These are phyloP conservation scores for Aphanomyces invadans DNA, from an alignment of 352 stramenopile genomes.

Conservation along the genomic window DNA sequence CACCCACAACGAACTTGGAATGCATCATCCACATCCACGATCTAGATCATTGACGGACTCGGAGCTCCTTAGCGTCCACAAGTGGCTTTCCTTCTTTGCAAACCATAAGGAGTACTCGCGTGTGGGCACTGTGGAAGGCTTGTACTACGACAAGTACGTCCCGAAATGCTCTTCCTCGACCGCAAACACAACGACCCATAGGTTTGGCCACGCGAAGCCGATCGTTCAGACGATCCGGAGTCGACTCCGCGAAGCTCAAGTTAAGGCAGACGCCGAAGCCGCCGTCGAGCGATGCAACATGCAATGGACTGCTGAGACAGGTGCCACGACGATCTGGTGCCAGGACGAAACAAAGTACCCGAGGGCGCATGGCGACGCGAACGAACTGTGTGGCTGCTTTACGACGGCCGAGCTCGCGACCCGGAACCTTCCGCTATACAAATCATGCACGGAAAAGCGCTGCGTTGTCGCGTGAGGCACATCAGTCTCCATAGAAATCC, in stretches of 20 bases:
- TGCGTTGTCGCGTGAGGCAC: not conserved
- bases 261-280: not conserved
- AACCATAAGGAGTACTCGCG: constrained; percentile 12
- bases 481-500: no score
- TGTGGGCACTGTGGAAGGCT: constrained; percentile 19
- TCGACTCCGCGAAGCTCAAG: constrained; percentile 6
- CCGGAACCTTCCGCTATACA: not conserved
- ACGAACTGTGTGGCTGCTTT: constrained; percentile 15
- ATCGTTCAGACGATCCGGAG: constrained; percentile 3
- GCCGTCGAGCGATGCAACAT: constrained; percentile 19
- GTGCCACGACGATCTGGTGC: constrained; percentile 12
- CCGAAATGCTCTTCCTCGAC: not conserved
- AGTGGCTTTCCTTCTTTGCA: constrained; percentile 20
- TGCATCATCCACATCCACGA: no score
- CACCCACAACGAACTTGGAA: no score
- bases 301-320: constrained; percentile 10
- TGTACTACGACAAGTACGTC: constrained; percentile 23
- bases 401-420: constrained; percentile 5
- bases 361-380: not conserved
- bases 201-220: constrained; percentile 15
- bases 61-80: constrained; percentile 16
- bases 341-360: constrained; percentile 11
- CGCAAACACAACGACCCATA: not conserved
- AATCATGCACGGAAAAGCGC: constrained; percentile 4
- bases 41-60: constrained; percentile 11